These are phyloP conservation scores for Acacia crassicarpa DNA, from an alignment of 306 rosid genomes.

Conservation along the genomic window DNA sequence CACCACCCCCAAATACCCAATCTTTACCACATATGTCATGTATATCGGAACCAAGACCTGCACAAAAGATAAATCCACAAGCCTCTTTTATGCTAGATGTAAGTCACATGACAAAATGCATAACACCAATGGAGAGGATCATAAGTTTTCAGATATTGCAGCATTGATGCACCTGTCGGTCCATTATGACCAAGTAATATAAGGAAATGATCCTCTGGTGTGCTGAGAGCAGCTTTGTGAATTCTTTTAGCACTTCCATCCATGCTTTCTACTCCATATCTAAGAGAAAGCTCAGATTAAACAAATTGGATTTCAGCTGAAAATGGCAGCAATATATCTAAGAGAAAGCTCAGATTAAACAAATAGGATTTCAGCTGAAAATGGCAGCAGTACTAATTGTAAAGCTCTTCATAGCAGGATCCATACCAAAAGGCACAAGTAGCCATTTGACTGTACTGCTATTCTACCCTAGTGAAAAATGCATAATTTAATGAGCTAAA, in stretches of 20 bases:
- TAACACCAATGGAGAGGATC: neutral
- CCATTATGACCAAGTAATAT: constrained; percentile 20
- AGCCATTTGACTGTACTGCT: neutral
- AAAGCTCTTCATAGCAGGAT: constrained; percentile 26
- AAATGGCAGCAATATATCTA: constrained; percentile 22
- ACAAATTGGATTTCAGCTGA: constrained; percentile 24
- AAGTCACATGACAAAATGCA: neutral
- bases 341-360: constrained; percentile 26
- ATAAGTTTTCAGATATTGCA: neutral
- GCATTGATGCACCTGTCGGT: constrained; percentile 16
- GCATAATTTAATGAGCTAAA: neutral
- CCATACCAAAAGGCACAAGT: constrained; percentile 21
- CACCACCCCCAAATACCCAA: constrained; percentile 75
- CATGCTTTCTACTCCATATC: constrained; percentile 47
- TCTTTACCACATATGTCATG: constrained; percentile 94
- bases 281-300: constrained; percentile 27
- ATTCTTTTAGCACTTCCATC: constrained; percentile 59
- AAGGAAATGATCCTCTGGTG: constrained; percentile 28
- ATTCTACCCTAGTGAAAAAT: neutral
- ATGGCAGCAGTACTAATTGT: constrained; percentile 8
- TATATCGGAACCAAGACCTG: constrained; percentile 87
- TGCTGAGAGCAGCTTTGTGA: constrained; percentile 46
- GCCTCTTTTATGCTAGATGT: constrained; percentile 19
- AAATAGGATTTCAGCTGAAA: constrained; percentile 23
- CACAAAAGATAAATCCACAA: constrained; percentile 28